Conservation (phyloP, 306 rosid species). For the Cucurbita moschata region DNA sequence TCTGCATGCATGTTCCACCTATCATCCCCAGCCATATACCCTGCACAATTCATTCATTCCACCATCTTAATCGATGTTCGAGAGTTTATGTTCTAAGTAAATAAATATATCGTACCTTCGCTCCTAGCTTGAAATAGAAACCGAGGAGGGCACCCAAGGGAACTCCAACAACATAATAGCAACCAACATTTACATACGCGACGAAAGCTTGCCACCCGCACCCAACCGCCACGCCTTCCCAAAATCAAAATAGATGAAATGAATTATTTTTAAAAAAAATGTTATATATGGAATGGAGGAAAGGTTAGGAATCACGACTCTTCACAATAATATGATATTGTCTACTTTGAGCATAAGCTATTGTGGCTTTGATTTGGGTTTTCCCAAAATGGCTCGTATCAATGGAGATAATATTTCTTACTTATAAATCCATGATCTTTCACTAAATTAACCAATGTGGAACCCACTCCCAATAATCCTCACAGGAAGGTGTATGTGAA, state of each 20-base stretch:
- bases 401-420: no score
- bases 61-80: no score
- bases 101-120: slow-evolving; percentile 21
- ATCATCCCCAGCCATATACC: slow-evolving; percentile 87
- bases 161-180: slow-evolving; percentile 46
- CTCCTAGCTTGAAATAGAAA: slow-evolving; percentile 45
- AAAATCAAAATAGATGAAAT: background rate
- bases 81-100: background rate
- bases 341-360: no score
- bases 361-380: no score
- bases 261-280: background rate
- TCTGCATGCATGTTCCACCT: slow-evolving; percentile 55
- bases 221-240: slow-evolving; percentile 17
- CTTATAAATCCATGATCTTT: no score
- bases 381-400: no score
- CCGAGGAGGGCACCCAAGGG: slow-evolving; percentile 60
- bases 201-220: slow-evolving; percentile 84
- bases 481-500: background rate
- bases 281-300: background rate
- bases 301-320: no score
- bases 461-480: no score
- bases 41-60: slow-evolving; percentile 5
- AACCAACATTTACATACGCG: slow-evolving; percentile 60
- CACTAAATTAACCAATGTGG: no score
- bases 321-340: no score